Base-by-base conservation (phyloP, 2,329 filamentous ascomycete species). In the Trichoderma sp. region DNA sequence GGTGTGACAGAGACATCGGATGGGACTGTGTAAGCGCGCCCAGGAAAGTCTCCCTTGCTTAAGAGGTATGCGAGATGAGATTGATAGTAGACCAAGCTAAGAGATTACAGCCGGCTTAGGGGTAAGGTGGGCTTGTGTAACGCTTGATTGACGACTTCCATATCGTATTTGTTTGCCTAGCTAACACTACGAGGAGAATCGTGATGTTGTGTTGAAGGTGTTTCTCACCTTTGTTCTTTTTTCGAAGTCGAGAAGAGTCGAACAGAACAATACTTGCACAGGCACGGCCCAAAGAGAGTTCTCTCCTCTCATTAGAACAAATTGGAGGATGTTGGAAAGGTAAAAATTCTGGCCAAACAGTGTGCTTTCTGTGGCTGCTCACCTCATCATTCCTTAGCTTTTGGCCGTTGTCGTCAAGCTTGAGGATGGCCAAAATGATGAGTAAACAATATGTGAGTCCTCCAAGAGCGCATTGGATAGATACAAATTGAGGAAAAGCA, bases 1-100 rank as follows among this genome's bases (percentile, higher is more conserved):
- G 32, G 32, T 39, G 34, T 26, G 34, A 36, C 34, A 39, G 32
- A 23, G 20, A 26, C 59, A 26, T 62, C 20, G 50, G 23, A 53
- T 28, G 43, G 36, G 30, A 67, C 64, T 36, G 64, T 53, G 64
- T 67, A 67, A 67, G 64, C 64, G 53, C 64, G 36, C 57, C 30
- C 7, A 13, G 20, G 23, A 23, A 34, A 6, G 58, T 36, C 9
- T 39, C 20, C 59, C 34, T 28, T 26, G 20, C 26, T 20, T 17
- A 17, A 63, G 15, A 47, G 4, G 6, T 17, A 3, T 26, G 13
- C 32, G 3, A 17, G 12, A 39, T 39, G 59, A 39, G 30, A 30
- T 34, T 32, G 11, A 59, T 59, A 20, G 3, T 34, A 34, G 57
- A 43, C 39, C 32, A 17, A 12, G 28, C 32, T 59, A 23, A 59